Base-by-base conservation (phyloP, 306 rosid species). In the Citrullus mucosospermus region DNA sequence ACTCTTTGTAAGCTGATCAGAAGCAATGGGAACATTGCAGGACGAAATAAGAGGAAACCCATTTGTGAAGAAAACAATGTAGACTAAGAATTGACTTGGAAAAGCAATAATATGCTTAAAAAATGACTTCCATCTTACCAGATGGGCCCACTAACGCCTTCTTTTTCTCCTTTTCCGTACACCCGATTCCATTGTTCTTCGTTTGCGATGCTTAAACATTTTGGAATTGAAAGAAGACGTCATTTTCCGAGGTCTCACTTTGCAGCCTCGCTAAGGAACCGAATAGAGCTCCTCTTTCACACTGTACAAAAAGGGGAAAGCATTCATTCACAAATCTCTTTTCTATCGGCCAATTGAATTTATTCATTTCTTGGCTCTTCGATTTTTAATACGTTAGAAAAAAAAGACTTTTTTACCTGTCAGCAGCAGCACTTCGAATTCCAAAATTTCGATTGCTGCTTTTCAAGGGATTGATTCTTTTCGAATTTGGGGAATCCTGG, bases 141-240 rank as follows among this genome's bases (percentile, higher is more conserved):
- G 17, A 71, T 44, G 76, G 76, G 76, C 25, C 76, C 58, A 46
- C 76, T 46, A 1, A 8, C 22, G 2, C 75, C 48, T 41, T 41
- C 53, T 71, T 70, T 46, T 71, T 22, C 39, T 14, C 76, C n/a
- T 71, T 71, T 71, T 71, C 20, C 58, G 76, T 71, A 71, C 76
- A 25, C 2, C 39, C 58, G 12, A 44, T 6, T 46, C 28, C 39
- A 6, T 44, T 25, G 20, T 13, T 25, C 39, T 2, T 71, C 18
- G 34, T 44, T 48, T 44, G 11, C 13, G 36, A 69, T 46, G 56
- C 56, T 20, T 44, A 6, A n/a, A 20, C n/a, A 32, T 69, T 46
- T 69, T 71, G 41, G 14, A 46, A 48, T 8, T 12, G 20, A 9
- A 22, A 71, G 58, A 22, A 28, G 38, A 50, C 76, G 76, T 25